Evolutionary conservation across 2,329 filamentous ascomycete species (phyloP).

Genomic region (Arachnomyces sp.): DNA sequence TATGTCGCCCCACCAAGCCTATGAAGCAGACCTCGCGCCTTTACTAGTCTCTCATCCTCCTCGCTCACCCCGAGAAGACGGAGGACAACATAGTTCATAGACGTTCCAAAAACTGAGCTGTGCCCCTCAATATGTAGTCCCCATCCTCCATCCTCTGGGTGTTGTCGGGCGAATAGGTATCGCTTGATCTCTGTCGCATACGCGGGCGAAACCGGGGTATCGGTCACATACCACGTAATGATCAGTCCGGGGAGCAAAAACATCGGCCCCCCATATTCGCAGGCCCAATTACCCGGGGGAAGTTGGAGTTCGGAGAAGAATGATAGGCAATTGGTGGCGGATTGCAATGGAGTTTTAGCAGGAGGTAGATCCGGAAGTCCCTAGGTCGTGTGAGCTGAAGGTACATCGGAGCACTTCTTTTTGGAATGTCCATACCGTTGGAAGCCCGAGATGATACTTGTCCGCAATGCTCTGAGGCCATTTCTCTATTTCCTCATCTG

Average conservation of each 20-base stretch:
- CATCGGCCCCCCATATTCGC: slow-evolving; percentile 96
- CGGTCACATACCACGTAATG: slow-evolving; percentile 79
- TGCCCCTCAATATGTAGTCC: slow-evolving; percentile 91
- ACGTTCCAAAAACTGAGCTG: slow-evolving; percentile 83
- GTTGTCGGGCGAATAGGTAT: slow-evolving; percentile 78
- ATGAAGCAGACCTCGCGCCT: slow-evolving; percentile 74
- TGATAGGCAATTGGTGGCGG: slow-evolving; percentile 71
- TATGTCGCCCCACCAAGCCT: slow-evolving; percentile 76
- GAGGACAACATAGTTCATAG: slow-evolving; percentile 76
- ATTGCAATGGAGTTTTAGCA: slow-evolving; percentile 65
- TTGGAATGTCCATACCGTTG: slow-evolving; percentile 51
- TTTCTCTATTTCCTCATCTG: slow-evolving; percentile 59
- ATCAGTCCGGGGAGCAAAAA: slow-evolving; percentile 84
- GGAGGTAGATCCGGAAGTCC: slow-evolving; percentile 63
- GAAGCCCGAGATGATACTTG: slow-evolving; percentile 76
- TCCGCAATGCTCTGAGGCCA: slow-evolving; percentile 90
- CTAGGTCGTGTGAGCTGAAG: slow-evolving; percentile 39
- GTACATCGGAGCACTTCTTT: no score
- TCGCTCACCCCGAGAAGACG: slow-evolving; percentile 75
- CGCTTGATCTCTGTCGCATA: slow-evolving; percentile 84
- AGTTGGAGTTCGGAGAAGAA: slow-evolving; percentile 91
- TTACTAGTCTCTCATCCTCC: slow-evolving; percentile 77
- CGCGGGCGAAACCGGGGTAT: slow-evolving; percentile 73
- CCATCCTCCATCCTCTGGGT: slow-evolving; percentile 91
- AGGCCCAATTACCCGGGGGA: slow-evolving; percentile 85